phyloP scores from a whole-genome alignment of 116 monocot genomes.

The Posidonia oceanica region DNA sequence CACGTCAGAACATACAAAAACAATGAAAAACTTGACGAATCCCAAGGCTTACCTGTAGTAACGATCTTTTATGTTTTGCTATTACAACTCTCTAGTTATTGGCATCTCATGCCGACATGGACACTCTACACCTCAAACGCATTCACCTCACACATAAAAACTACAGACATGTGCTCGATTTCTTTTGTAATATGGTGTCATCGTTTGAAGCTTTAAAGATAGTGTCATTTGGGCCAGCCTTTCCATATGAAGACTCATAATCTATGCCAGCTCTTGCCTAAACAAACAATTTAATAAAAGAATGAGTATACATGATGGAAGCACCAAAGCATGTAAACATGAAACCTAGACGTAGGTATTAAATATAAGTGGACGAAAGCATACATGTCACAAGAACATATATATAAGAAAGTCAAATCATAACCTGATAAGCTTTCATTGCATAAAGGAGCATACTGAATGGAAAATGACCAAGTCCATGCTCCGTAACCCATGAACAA shows the following conservation, averaged over 20 bases:
- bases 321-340: neutral
- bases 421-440: too few relatives aligned
- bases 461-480: too few relatives aligned
- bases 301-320: neutral
- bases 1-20: neutral
- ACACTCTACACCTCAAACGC: constrained; percentile 90
- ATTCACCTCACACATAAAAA: constrained; percentile 91
- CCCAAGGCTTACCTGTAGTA: constrained; percentile 74
- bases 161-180: constrained; percentile 96
- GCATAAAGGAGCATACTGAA: too few relatives aligned
- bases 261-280: constrained; percentile 97
- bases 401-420: too few relatives aligned
- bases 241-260: constrained; percentile 93
- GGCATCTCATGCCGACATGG: constrained; percentile 99
- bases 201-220: constrained; percentile 97
- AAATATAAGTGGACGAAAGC: too few relatives aligned
- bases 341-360: too few relatives aligned
- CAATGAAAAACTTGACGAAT: neutral
- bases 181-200: constrained; percentile 94
- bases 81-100: constrained; percentile 76
- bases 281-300: constrained; percentile 11
- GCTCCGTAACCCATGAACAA: too few relatives aligned
- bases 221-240: constrained; percentile 76
- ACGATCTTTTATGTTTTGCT: constrained; percentile 98
- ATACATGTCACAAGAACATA: too few relatives aligned